Conservation (phyloP, 2,329 filamentous ascomycete genomes). For the Aspergillus brunneoviolaceus region DNA sequence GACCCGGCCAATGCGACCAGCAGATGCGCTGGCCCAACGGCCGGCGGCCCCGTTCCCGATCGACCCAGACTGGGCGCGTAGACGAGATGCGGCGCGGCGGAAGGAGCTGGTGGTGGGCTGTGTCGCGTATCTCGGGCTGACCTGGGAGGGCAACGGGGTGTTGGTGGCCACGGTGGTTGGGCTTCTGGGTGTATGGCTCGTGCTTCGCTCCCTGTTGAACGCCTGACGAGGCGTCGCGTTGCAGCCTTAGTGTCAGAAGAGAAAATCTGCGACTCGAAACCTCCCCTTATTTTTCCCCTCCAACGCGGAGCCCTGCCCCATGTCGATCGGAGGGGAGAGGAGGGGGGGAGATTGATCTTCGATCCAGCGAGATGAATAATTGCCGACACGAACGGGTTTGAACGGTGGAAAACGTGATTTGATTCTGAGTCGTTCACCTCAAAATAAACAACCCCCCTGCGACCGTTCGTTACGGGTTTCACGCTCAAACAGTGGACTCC, state of each 20-base stretch:
- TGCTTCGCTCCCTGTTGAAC: slow-evolving; percentile 38
- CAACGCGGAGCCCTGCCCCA: slow-evolving; percentile 11
- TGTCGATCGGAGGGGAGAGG: slow-evolving; percentile 10
- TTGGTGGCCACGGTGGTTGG: slow-evolving; percentile 41
- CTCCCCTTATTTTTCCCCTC: not conserved
- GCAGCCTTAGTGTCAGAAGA: not conserved
- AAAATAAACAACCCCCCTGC: not conserved
- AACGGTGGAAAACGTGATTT: not conserved
- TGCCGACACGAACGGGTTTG: not conserved
- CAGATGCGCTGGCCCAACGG: slow-evolving; percentile 34
- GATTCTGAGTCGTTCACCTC: not conserved
- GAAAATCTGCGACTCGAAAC: not conserved
- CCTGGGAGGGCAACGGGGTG: slow-evolving; percentile 48
- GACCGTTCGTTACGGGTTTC: slow-evolving; percentile 11
- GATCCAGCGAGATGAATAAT: not conserved
- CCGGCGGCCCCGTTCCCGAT: slow-evolving; percentile 57
- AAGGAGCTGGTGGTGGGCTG: slow-evolving; percentile 62
- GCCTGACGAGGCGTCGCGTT: slow-evolving; percentile 14
- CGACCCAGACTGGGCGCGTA: slow-evolving; percentile 56
- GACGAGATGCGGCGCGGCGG: slow-evolving; percentile 54
- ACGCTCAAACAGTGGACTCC: slow-evolving; percentile 10
- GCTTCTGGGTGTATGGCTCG: slow-evolving; percentile 42
- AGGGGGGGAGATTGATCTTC: slow-evolving; percentile 5
- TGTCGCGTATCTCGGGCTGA: slow-evolving; percentile 54
- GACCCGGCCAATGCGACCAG: slow-evolving; percentile 39